These are phyloP conservation scores for Guillardia theta DNA, from an alignment of 78 protist genomes.

Conservation along the genomic window DNA sequence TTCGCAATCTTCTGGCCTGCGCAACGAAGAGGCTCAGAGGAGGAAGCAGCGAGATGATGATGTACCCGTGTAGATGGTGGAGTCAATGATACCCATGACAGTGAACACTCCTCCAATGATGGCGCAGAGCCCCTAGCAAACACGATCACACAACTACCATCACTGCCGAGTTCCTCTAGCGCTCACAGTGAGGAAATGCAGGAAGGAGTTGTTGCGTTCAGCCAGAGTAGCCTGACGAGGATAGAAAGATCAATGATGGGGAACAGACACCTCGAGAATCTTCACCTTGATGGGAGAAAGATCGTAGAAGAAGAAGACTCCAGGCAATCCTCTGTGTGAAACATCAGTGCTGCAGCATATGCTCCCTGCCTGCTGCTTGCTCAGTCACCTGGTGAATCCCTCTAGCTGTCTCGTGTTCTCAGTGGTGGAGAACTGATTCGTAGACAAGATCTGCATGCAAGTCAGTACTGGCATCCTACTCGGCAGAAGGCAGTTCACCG, in stretches of 20 bases:
- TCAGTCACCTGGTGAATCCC: too few relatives aligned
- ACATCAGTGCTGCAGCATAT: too few relatives aligned
- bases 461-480: too few relatives aligned
- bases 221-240: conserved; percentile 81
- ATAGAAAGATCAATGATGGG: too few relatives aligned
- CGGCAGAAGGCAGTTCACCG: too few relatives aligned
- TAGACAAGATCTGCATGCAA: too few relatives aligned
- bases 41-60: too few relatives aligned
- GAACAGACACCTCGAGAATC: conserved; percentile 66
- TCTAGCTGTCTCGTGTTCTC: conserved; percentile 70
- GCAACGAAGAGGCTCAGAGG: too few relatives aligned
- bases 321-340: conserved; percentile 57
- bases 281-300: conserved; percentile 85
- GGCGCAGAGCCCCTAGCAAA: conserved; percentile 90
- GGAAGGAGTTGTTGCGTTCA: conserved; percentile 66
- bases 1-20: conserved; percentile 48
- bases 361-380: too few relatives aligned
- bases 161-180: not conserved
- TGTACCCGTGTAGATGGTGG: conserved; percentile 31
- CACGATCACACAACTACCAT: not conserved
- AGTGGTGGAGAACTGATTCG: conserved; percentile 88
- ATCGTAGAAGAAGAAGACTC: conserved; percentile 91
- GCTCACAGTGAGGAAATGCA: conserved; percentile 86
- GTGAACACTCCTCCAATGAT: conserved; percentile 95
- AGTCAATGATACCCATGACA: conserved; percentile 41